Base-by-base conservation (phyloP, 1,139 yeast genomes). In the Pichia kudriavzevii region DNA sequence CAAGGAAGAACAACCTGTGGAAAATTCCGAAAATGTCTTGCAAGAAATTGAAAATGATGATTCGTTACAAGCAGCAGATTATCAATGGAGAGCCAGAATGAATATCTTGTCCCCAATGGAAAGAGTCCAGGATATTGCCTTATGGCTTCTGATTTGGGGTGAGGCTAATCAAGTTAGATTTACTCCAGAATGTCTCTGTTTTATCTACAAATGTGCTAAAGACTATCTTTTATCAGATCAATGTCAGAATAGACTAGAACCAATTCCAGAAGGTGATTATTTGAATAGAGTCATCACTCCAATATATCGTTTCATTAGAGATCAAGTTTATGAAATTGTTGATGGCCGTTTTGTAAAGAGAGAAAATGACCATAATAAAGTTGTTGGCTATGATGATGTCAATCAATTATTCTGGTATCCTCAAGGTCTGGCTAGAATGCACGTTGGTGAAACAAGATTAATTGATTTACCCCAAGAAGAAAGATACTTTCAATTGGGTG, bases 331-430 rank as follows among this genome's bases (percentile, higher is more conserved):
- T 57, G 97, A 91, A 64, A 78, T 91, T 50, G 72, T 79, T 50
- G 95, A 88, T 49, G 97, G 97, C 44, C 83, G 93, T 64, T 93
- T 80, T 55, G 93, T 91, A 51, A 93, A 93, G 67, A 88, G 99
- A 61, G 98, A 91, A 70, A 82, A 74, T 54, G 98, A 91, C 63
- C 98, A 93, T 67, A 82, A 87, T 67, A 73, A 82, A 58, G 75
- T 91, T 49, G 79, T 91, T 56, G 98, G 98, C 61, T 91, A 91
- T 60, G 99, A 91, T 67, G 98, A 93, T 68, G 94, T 91, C 43
- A 91, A 93, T 64, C 99, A 93, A 69, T 74, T 91, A 52, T 91
- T 91, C 66, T 91, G 99, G 98, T 93, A 91, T 64, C 97, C 98
- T 29, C 97, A 91, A 65, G 99, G 98, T 69, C 82, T 91, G 52